These are phyloP conservation scores for Sesbania bispinosa DNA, from an alignment of 306 rosid genomes.

Conservation along the genomic window DNA sequence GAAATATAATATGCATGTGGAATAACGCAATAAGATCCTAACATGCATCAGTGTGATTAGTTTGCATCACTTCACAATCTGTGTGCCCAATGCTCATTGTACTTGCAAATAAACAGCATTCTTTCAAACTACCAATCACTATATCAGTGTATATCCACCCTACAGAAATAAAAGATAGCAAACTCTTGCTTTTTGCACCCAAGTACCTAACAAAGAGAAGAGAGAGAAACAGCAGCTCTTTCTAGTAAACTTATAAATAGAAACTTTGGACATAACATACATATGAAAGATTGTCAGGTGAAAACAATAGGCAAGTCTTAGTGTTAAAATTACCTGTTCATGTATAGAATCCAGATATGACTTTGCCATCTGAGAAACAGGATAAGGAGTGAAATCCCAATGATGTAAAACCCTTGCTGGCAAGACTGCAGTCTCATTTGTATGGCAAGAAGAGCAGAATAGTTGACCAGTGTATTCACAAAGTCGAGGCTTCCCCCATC, in stretches of 20 bases:
- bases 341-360: conserved; percentile 92
- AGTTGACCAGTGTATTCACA: conserved; percentile 93
- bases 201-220: conserved; percentile 7
- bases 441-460: conserved; percentile 91
- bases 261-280: conserved; percentile 8
- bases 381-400: conserved; percentile 80
- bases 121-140: not conserved
- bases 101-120: not conserved
- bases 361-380: conserved; percentile 92
- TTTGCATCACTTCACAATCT: not conserved
- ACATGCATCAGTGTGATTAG: not conserved
- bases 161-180: not conserved
- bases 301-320: conserved; percentile 7
- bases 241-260: conserved; percentile 2
- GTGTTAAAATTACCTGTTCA: conserved; percentile 66
- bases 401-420: conserved; percentile 94
- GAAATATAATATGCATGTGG: conserved; percentile 16
- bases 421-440: conserved; percentile 85
- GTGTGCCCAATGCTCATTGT: not conserved
- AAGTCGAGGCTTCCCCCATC: conserved; percentile 96
- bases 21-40: conserved; percentile 1
- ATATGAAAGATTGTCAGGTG: not conserved
- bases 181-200: not conserved
- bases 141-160: not conserved
- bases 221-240: conserved; percentile 1